Percentiles rank a stretch among this genome's conserved stretches.
phyloP scores from a whole-genome alignment of 208 protist genomes.

The Leishmania amazonensis region DNA sequence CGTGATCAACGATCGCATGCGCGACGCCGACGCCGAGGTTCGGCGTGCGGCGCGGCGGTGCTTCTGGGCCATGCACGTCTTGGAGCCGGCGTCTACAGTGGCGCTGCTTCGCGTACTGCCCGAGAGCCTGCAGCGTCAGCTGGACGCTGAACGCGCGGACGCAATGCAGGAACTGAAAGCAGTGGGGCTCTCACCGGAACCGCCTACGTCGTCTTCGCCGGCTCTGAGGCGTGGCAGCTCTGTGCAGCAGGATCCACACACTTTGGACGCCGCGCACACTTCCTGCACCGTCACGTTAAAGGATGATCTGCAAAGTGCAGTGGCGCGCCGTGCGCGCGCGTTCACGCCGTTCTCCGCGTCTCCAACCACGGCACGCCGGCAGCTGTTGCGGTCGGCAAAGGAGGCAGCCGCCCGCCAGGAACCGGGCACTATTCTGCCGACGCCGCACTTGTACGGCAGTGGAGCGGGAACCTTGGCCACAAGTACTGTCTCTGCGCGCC shows the following conservation, averaged over 20 bases:
- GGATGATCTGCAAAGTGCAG: slow-evolving; percentile 37
- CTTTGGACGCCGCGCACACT: background rate
- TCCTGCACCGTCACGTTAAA: slow-evolving; percentile 32
- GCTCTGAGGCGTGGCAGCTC: no score
- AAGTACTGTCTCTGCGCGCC: background rate
- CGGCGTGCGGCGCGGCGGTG: slow-evolving; percentile 37
- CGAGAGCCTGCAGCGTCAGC: slow-evolving; percentile 19
- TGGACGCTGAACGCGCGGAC: slow-evolving; percentile 20
- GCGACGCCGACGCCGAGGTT: slow-evolving; percentile 52
- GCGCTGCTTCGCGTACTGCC: slow-evolving; percentile 39
- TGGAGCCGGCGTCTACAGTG: slow-evolving; percentile 46
- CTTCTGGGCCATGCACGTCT: slow-evolving; percentile 48
- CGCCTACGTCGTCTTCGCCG: background rate
- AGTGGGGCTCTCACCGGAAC: background rate
- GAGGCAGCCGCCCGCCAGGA: background rate
- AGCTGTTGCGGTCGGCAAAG: slow-evolving; percentile 18
- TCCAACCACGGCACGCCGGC: slow-evolving; percentile 1
- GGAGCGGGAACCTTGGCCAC: background rate
- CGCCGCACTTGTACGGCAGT: background rate
- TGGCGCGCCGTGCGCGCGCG: slow-evolving; percentile 27
- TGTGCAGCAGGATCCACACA: background rate
- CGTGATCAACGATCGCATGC: slow-evolving; percentile 38
- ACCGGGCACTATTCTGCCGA: background rate
- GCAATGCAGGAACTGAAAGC: slow-evolving; percentile 26
- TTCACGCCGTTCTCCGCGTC: background rate